Conservation (phyloP, 306 rosid genomes). For the Inga laurina region DNA sequence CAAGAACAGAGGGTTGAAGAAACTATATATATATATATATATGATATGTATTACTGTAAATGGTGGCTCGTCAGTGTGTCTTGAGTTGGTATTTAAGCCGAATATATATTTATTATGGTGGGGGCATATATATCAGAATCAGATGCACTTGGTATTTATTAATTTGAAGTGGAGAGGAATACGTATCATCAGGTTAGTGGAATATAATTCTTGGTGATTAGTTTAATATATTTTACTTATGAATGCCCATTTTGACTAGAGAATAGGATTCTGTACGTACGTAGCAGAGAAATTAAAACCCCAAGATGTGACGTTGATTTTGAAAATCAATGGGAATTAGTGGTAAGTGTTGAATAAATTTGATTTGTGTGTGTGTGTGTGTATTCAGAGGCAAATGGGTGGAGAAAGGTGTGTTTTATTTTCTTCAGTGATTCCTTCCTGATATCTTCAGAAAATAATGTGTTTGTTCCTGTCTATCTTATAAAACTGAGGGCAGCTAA, state of each 20-base stretch:
- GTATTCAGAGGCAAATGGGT: too few relatives aligned
- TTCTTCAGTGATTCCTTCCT: background rate
- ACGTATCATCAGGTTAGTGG: background rate
- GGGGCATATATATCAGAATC: background rate
- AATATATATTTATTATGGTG: background rate
- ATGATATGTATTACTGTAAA: background rate
- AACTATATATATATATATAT: background rate
- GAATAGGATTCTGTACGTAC: background rate
- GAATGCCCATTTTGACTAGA: background rate
- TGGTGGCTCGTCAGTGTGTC: background rate
- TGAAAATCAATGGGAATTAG: background rate
- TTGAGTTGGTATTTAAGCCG: background rate
- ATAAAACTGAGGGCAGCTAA: background rate
- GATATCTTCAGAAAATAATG: background rate
- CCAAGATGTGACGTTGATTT: background rate
- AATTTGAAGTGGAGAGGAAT: background rate
- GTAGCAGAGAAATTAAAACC: background rate
- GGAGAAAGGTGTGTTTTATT: background rate
- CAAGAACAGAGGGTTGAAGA: background rate
- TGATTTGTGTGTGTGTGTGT: too few relatives aligned
- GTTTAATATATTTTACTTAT: background rate
- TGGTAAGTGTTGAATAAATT: background rate
- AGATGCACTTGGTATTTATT: background rate
- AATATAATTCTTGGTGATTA: background rate
- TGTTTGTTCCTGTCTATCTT: background rate